Evolutionary conservation across 805 yeast species (phyloP).

Genomic region (Candida quercuum): DNA sequence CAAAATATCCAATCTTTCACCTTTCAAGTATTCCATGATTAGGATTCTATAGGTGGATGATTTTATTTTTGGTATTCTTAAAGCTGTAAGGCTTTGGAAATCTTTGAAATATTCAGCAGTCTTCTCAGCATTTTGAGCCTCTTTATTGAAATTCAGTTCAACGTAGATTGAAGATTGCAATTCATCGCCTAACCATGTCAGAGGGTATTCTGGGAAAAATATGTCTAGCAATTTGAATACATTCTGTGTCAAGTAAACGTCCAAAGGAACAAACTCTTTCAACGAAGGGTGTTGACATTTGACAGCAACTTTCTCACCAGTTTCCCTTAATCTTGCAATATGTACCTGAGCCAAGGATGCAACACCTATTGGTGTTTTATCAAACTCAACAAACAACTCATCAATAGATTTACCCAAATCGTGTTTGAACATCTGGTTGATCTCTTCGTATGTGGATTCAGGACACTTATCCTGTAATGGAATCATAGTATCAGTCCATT

Average conservation of each 20-base stretch:
- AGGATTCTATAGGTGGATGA: conserved; percentile 66
- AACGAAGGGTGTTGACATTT: conserved; percentile 92
- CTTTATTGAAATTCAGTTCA: conserved; percentile 86
- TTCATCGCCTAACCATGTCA: conserved; percentile 95
- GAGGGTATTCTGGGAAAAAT: conserved; percentile 89
- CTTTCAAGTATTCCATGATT: conserved; percentile 82
- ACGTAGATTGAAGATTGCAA: conserved; percentile 78
- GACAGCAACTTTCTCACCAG: conserved; percentile 79
- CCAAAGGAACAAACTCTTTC: conserved; percentile 84
- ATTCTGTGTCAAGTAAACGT: conserved; percentile 67
- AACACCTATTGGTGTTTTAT: conserved; percentile 79
- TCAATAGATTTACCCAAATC: conserved; percentile 62
- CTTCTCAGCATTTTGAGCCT: conserved; percentile 73
- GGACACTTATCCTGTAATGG: conserved; percentile 94
- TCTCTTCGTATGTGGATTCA: conserved; percentile 62
- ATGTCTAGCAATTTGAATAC: conserved; percentile 71
- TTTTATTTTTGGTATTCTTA: conserved; percentile 69
- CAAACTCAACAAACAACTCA: conserved; percentile 64
- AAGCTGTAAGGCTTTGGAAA: conserved; percentile 58
- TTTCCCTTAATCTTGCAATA: conserved; percentile 50
- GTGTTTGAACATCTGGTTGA: conserved; percentile 54
- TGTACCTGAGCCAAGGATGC: conserved; percentile 98
- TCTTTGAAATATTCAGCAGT: conserved; percentile 64
- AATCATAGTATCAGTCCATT: conserved; percentile 94
- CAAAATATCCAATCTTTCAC: conserved; percentile 77